Percentiles rank a stretch among this genome's conserved stretches.
Evolutionary conservation across 345 rosid species (phyloP).

Genomic region (Acer negundo): DNA sequence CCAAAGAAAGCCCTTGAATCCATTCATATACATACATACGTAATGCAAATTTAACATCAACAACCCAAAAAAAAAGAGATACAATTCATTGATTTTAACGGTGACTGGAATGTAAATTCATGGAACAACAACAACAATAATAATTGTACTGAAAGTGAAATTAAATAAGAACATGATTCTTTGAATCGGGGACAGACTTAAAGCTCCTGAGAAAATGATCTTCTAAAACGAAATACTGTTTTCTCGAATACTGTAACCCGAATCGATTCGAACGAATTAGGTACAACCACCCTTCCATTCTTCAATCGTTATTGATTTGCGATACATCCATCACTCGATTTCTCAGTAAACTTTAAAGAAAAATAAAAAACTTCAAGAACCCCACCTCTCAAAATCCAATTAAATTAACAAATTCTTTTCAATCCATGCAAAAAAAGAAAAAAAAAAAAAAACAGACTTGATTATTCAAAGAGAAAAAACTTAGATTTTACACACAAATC

Average conservation of each 20-base stretch:
- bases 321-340: constrained; percentile 40
- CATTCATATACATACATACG: not conserved
- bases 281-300: constrained; percentile 93
- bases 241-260: constrained; percentile 80
- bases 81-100: not conserved
- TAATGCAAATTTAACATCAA: not conserved
- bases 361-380: not conserved
- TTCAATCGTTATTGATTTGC: constrained; percentile 37
- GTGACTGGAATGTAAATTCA: not conserved
- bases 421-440: not conserved
- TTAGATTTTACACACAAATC: no score
- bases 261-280: constrained; percentile 75
- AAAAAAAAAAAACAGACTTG: no score
- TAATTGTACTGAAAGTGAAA: not conserved
- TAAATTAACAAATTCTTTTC: not conserved
- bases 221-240: constrained; percentile 74
- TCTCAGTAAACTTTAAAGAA: not conserved
- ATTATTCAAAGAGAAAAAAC: not conserved
- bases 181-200: constrained; percentile 65
- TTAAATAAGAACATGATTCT: constrained; percentile 41
- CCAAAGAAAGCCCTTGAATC: not conserved
- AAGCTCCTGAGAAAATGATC: constrained; percentile 73
- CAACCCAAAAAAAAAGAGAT: not conserved
- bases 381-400: not conserved
- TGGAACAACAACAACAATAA: not conserved